phyloP scores from a whole-genome alignment of 352 stramenopile genomes.

The Phytopythium kandeliae region DNA sequence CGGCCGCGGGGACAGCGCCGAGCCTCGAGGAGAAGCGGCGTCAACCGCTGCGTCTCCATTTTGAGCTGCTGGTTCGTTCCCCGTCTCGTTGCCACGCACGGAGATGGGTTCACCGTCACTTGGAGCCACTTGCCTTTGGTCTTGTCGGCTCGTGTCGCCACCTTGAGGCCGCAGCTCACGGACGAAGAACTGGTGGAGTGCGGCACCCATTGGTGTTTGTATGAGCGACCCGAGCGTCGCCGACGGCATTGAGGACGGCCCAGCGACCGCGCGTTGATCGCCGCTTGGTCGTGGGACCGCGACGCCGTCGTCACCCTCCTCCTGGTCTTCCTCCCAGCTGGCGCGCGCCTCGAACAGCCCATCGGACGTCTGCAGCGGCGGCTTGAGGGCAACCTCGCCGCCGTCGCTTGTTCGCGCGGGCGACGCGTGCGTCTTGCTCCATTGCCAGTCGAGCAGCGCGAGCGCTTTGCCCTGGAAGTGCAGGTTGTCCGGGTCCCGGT shows the following conservation, averaged over 20 bases:
- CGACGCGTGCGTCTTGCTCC: conserved; percentile 42
- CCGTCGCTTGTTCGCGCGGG: neutral
- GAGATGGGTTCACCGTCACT: too few species aligned
- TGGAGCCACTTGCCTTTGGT: too few species aligned
- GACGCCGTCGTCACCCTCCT: neutral
- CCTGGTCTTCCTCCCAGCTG: conserved; percentile 14
- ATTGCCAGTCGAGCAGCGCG: conserved; percentile 84
- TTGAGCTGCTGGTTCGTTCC: neutral
- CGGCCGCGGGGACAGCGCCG: neutral
- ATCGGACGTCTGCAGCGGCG: conserved; percentile 5
- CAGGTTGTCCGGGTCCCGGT: conserved; percentile 80
- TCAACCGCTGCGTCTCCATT: neutral
- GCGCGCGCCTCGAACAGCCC: conserved; percentile 21
- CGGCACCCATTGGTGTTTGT: conserved; percentile 48
- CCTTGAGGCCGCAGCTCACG: conserved; percentile 14
- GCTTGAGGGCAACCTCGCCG: conserved; percentile 1
- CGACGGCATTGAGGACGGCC: too few species aligned
- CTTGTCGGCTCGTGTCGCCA: too few species aligned
- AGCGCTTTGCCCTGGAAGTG: conserved; percentile 85
- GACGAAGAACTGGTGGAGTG: conserved; percentile 47
- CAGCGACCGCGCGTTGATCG: too few species aligned
- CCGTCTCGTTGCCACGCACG: too few species aligned
- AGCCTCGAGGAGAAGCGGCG: neutral
- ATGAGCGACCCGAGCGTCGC: conserved; percentile 16
- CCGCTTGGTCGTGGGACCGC: neutral